A percentile compares a stretch with the other conserved stretches of the same genome.
Conservation (phyloP, 495 filamentous ascomycete species). For the Jackrogersella multiformis region DNA sequence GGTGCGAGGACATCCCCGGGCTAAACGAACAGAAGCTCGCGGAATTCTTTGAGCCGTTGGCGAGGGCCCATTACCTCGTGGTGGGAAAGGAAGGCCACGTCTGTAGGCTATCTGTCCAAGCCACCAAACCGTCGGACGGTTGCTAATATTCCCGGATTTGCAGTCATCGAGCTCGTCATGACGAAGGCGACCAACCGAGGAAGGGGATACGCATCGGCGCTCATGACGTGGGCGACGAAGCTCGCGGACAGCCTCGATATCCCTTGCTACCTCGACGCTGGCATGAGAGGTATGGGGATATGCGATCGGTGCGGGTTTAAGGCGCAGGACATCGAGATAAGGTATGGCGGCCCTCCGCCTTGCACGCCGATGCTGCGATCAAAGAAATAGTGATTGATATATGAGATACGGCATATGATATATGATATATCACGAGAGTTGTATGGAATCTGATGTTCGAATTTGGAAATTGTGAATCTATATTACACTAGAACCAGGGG, state of each 20-base stretch:
- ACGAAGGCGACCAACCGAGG: slow-evolving; percentile 38
- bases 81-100: slow-evolving; percentile 43
- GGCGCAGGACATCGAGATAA: slow-evolving; percentile 35
- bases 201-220: slow-evolving; percentile 40
- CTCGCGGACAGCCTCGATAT: slow-evolving; percentile 38
- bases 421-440: background rate
- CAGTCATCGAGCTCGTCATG: slow-evolving; percentile 44
- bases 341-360: slow-evolving; percentile 42
- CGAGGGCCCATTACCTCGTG: slow-evolving; percentile 35
- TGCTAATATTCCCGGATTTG: background rate
- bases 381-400: slow-evolving; percentile 23
- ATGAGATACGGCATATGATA: background rate
- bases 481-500: no score
- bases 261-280: slow-evolving; percentile 43
- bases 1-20: slow-evolving; percentile 40
- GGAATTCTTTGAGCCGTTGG: slow-evolving; percentile 41
- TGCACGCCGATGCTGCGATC: slow-evolving; percentile 43
- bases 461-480: background rate
- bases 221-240: slow-evolving; percentile 41
- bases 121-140: background rate
- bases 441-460: background rate
- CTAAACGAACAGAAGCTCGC: slow-evolving; percentile 37
- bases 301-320: slow-evolving; percentile 42
- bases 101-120: slow-evolving; percentile 27
- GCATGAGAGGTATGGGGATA: slow-evolving; percentile 42